Evolutionary conservation across 108 stramenopile genomes (phyloP).

Genomic region (Cyclostephanos invisitatus): DNA sequence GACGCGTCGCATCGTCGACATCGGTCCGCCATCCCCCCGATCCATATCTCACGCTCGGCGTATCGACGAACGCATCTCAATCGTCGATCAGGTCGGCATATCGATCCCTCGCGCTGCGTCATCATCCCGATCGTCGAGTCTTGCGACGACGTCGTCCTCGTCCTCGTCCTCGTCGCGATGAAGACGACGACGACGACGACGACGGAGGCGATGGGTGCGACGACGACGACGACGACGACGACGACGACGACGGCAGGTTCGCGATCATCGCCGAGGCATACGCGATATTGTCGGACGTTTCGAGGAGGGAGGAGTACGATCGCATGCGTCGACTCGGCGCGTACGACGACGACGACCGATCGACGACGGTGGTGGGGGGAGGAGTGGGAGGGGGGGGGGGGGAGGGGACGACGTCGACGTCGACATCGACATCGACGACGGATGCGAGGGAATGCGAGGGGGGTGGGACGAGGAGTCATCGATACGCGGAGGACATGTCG

Average conservation of each 20-base stretch:
- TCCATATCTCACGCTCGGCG: slow-evolving; percentile 65
- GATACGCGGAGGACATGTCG: slow-evolving; percentile 34
- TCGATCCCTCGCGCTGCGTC: slow-evolving; percentile 53
- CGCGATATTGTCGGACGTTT: slow-evolving; percentile 51
- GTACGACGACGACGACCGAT: slow-evolving; percentile 22
- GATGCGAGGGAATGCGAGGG: neutral
- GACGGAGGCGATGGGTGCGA: too few relatives aligned
- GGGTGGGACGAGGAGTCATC: neutral
- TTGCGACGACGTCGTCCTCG: neutral
- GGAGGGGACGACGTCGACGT: neutral
- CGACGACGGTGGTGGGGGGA: too few relatives aligned
- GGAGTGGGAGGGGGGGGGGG: neutral
- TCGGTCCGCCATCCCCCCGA: slow-evolving; percentile 16
- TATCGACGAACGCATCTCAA: slow-evolving; percentile 57
- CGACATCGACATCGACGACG: neutral
- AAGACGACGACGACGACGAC: neutral
- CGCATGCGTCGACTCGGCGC: slow-evolving; percentile 44
- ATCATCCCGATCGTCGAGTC: slow-evolving; percentile 59
- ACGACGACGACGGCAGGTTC: slow-evolving; percentile 43
- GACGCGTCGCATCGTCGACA: too few relatives aligned
- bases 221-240: slow-evolving; percentile 20
- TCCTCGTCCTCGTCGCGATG: too few relatives aligned
- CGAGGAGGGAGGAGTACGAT: slow-evolving; percentile 56
- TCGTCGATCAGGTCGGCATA: slow-evolving; percentile 59
- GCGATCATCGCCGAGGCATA: slow-evolving; percentile 60